Evolutionary conservation across 495 filamentous ascomycete species (phyloP), one percentile per base, ranked within the genome.

Genomic region (Neurospora terricola): DNA sequence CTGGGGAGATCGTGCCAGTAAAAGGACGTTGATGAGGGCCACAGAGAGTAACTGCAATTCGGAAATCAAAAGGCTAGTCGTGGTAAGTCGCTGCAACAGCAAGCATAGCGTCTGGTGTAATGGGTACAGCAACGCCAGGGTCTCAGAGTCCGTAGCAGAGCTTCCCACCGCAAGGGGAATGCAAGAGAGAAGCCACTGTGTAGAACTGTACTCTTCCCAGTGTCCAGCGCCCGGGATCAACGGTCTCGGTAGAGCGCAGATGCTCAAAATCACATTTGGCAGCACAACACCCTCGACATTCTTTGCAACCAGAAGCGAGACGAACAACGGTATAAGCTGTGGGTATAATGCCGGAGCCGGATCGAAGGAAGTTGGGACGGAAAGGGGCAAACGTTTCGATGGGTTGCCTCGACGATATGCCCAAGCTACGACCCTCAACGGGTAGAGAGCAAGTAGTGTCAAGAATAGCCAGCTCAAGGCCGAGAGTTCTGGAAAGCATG

Each of bases 311-410:
- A 94, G 91, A 6, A 96, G 80, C 5, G 96, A 91, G 42, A 97
- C 90, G 23, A 93, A 85, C 9, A 96, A 76, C 3, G 96, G 93
- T 9, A 97, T 84, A 0, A 91, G 75, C 1, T 90, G 84, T 3
- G 96, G 96, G 77, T 98, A 99, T 23, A 99, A 84, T 10, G 98
- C 83, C 7, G 96, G 93, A 18, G 96, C 96, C 3, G 94, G 96
- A 77, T 99, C 96, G 80, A 98, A 97, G 36, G 87, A 84, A 14
- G 89, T 78, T 1, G 93, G 92, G 21, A 97, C 83, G 16, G 66
- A 84, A 80, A 88, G 70, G 4, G 84, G 82, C 30, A 86, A 71
- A 38, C 54, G 82, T 66, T 72, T 78, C 21, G 78, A 79, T 3
- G 83, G 81, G 4, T 73, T 81, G 21, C 81, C 76, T 39, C 78